Evolutionary conservation across 306 rosid genomes (phyloP).

Genomic region (Gynostemma pentaphyllum): DNA sequence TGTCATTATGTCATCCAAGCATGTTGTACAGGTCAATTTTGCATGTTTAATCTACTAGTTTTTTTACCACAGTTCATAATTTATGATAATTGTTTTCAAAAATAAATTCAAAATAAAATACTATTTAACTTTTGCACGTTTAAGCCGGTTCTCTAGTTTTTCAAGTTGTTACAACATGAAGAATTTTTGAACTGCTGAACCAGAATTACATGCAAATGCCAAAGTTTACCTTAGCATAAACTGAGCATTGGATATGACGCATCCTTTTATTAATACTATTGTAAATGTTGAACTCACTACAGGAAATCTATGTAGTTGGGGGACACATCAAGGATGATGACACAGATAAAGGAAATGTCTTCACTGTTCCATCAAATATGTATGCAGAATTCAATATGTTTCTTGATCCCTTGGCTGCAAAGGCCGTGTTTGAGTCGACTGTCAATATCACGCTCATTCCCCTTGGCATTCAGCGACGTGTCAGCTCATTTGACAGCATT

Average conservation of each 20-base stretch:
- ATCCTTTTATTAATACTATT: not conserved
- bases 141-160: not conserved
- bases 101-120: not conserved
- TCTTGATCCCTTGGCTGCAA: slow-evolving; percentile 79
- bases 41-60: too few species aligned
- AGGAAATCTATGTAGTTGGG: slow-evolving; percentile 74
- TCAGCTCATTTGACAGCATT: slow-evolving; percentile 34
- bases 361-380: slow-evolving; percentile 52
- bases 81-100: not conserved
- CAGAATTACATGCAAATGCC: not conserved
- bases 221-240: not conserved
- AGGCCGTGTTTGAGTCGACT: slow-evolving; percentile 41
- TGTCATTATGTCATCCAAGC: not conserved
- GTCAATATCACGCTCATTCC: slow-evolving; percentile 66
- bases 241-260: not conserved
- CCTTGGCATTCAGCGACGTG: slow-evolving; percentile 40
- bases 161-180: not conserved
- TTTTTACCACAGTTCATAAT: too few species aligned
- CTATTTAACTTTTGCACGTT: not conserved
- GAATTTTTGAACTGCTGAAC: not conserved
- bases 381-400: slow-evolving; percentile 88
- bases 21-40: not conserved
- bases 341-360: slow-evolving; percentile 58
- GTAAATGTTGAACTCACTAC: slow-evolving; percentile 15
- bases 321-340: slow-evolving; percentile 45